Evolutionary conservation across 805 yeast genomes (phyloP), one percentile per base, ranked within the genome.

Genomic region (Candida nanaspora): DNA sequence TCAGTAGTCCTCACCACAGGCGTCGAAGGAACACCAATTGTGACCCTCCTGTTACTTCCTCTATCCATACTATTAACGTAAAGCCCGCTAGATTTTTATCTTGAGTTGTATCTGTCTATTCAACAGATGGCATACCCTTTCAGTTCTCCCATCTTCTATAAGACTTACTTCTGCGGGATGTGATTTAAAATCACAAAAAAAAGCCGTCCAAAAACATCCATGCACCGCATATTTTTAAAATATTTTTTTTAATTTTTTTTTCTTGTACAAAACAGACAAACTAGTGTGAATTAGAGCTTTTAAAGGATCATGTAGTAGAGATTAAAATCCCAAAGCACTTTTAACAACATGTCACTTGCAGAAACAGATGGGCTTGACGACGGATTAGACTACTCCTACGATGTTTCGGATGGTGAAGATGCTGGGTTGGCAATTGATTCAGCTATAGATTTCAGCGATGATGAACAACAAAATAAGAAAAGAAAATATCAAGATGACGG

Each of bases 361-460:
- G 57, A 41, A 11, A 83, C 72, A 14, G 95, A 87, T 59, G 95
- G 82, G 45, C 66, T 86, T 43, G 89, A 85, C 39, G 95, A 86
- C 55, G 91, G 87, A 2, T 64, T 86, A 38, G 82, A 70, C 3
- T 84, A 83, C 31, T 50, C 62, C 23, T 55, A 61, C n/a, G 60
- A 50, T 14, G 32, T n/a, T 14, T 20, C 26, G 3, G 33, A 36
- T 28, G 27, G 9, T 5, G 38, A 27, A 36, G 23, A 18, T 9
- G 26, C 16, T 20, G 38, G 9, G 9, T 6, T 21, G 11, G 35
- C 21, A 15, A 31, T 15, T 31, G 34, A n/a, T n/a, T n/a, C n/a
- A 25, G 36, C 36, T 6, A 40, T 44, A 41, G 18, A 32, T 25
- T 61, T 46, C 4, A 63, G 55, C 11, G 59, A 54, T 11, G 65